Evolutionary conservation across 148 eudicot species (phyloP).

Genomic region (Polygonum maritimum): DNA sequence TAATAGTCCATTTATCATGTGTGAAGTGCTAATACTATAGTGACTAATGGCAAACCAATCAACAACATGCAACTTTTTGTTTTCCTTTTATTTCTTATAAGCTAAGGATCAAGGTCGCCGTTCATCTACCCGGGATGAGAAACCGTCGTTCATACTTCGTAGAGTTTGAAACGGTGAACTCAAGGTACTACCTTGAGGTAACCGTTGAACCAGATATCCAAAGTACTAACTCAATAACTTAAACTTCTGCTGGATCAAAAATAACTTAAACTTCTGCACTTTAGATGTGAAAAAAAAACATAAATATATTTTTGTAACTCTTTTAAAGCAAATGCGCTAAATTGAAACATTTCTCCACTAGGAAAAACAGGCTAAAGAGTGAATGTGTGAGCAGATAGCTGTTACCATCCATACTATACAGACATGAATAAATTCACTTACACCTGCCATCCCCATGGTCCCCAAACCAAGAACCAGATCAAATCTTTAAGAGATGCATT

Average conservation of each 20-base stretch:
- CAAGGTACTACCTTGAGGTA: too few species aligned
- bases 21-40: not conserved
- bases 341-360: not conserved
- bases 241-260: too few species aligned
- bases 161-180: too few species aligned
- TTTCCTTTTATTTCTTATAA: not conserved
- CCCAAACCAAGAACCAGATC: not conserved
- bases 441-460: not conserved
- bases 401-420: not conserved
- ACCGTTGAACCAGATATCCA: too few species aligned
- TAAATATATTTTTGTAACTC: not conserved
- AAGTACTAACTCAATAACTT: too few species aligned
- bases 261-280: not conserved
- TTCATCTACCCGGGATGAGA: too few species aligned
- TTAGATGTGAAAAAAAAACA: not conserved
- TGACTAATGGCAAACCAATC: not conserved
- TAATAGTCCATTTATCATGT: too few species aligned
- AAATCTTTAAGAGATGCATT: not conserved
- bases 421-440: not conserved
- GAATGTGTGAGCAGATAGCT: not conserved
- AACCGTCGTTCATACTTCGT: too few species aligned
- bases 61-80: not conserved
- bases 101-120: too few species aligned
- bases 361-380: not conserved
- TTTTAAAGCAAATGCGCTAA: not conserved